Percentiles rank a stretch among this genome's conserved stretches.
Conservation (phyloP, 2,329 filamentous ascomycete genomes). For the Amesomyces nigricolor region DNA sequence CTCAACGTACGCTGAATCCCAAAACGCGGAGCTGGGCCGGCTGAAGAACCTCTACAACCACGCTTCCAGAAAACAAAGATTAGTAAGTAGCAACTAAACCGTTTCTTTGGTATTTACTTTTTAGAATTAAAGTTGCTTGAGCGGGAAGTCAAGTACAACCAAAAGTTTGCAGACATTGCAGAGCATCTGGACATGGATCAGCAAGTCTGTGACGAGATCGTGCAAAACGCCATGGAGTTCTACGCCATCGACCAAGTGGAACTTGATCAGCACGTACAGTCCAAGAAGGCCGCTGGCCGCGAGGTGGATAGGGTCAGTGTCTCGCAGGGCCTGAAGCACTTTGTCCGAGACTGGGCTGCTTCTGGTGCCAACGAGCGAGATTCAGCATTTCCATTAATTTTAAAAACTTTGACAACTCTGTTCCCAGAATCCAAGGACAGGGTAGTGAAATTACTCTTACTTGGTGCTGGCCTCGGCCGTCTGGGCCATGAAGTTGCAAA, state of each 20-base stretch:
- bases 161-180: conserved; percentile 44
- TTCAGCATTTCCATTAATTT: conserved; percentile 37
- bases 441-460: conserved; percentile 40
- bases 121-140: conserved; percentile 39
- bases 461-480: conserved; percentile 48
- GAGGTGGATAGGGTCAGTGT: conserved; percentile 43
- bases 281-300: conserved; percentile 34
- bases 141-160: conserved; percentile 50
- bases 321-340: conserved; percentile 51
- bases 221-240: conserved; percentile 40
- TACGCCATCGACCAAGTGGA: conserved; percentile 42
- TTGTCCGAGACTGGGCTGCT: conserved; percentile 51
- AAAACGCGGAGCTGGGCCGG: conserved; percentile 35
- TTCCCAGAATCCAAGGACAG: conserved; percentile 27
- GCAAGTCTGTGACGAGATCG: conserved; percentile 41
- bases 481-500: conserved; percentile 46
- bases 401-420: conserved; percentile 30
- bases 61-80: conserved; percentile 33
- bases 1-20: conserved; percentile 31
- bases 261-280: conserved; percentile 38
- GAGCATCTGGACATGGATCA: conserved; percentile 41
- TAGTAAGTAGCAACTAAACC: neutral
- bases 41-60: conserved; percentile 35
- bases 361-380: conserved; percentile 43
- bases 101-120: neutral